These are phyloP conservation scores for Cyberlindnera mississippiensis DNA, from an alignment of 805 yeast genomes.

Conservation along the genomic window DNA sequence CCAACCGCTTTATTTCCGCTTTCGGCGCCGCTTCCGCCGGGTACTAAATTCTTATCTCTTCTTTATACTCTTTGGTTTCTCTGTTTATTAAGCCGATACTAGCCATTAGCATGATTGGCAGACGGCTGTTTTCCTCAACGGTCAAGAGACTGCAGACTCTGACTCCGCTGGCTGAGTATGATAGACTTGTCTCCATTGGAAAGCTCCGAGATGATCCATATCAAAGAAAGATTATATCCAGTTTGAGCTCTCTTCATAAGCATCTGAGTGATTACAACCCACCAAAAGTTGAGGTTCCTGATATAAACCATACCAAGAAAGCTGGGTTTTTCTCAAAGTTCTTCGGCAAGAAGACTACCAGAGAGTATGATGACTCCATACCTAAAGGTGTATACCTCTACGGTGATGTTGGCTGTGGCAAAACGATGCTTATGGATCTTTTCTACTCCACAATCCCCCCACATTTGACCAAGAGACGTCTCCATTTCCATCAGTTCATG, in stretches of 20 bases:
- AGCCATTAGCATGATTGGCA: conserved; percentile 6
- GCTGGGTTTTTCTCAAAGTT: conserved; percentile 36
- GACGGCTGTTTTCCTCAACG: conserved; percentile 10
- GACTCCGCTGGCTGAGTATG: conserved; percentile 51
- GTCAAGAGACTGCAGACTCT: conserved; percentile 9
- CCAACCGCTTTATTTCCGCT: too few species aligned
- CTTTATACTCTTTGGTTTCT: too few species aligned
- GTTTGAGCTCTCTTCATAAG: conserved; percentile 55
- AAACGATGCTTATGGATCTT: conserved; percentile 96
- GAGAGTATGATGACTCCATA: too few species aligned
- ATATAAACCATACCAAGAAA: conserved; percentile 42
- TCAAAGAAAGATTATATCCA: conserved; percentile 69
- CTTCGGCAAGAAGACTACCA: conserved; percentile 15
- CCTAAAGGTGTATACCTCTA: conserved; percentile 88
- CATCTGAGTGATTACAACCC: conserved; percentile 56
- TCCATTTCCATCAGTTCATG: conserved; percentile 98
- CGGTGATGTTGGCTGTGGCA: conserved; percentile 98
- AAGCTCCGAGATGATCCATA: conserved; percentile 67
- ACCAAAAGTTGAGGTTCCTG: conserved; percentile 52
- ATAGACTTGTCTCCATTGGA: conserved; percentile 44
- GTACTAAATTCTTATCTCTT: too few species aligned
- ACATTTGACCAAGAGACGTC: conserved; percentile 70
- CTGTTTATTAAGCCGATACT: too few species aligned
- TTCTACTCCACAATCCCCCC: conserved; percentile 81
- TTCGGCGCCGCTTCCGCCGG: too few species aligned